phyloP scores from a whole-genome alignment of 2,329 filamentous ascomycete species.

The Tolypocladium album region DNA sequence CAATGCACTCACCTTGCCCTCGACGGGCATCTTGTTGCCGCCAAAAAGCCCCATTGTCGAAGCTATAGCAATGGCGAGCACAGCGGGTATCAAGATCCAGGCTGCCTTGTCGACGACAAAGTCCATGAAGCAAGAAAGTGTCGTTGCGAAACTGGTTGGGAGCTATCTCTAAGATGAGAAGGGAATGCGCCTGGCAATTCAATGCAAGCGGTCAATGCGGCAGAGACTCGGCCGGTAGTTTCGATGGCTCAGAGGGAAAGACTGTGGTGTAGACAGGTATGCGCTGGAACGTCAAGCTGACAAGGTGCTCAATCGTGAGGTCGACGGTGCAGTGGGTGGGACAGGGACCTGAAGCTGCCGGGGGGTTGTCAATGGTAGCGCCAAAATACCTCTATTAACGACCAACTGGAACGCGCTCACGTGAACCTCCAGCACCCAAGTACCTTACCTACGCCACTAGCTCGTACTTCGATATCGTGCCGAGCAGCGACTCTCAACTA shows the following conservation, averaged over 20 bases:
- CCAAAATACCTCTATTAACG: background rate
- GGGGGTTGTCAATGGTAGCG: background rate
- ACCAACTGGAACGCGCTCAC: no score
- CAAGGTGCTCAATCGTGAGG: no score
- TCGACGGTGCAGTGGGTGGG: no score
- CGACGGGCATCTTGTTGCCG: conserved; percentile 68
- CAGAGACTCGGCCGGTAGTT: background rate
- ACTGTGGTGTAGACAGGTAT: background rate
- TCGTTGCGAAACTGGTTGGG: background rate
- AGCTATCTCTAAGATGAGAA: background rate
- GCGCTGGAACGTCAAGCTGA: background rate
- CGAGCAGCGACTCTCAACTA: background rate
- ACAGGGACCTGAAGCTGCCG: background rate
- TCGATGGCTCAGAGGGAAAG: no score
- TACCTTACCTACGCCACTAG: no score
- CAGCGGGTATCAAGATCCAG: conserved; percentile 15
- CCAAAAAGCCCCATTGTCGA: conserved; percentile 57
- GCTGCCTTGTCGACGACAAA: background rate
- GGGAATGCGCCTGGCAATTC: background rate
- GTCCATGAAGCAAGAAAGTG: conserved; percentile 2
- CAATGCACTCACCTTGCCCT: conserved; percentile 56
- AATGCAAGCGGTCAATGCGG: background rate
- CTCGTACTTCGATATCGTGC: background rate
- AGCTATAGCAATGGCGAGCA: conserved; percentile 23
- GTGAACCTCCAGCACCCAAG: background rate